Percentiles rank a stretch among this genome's conserved stretches.
phyloP scores from a whole-genome alignment of 2,329 filamentous ascomycete species.

The Verruconis gallopava region DNA sequence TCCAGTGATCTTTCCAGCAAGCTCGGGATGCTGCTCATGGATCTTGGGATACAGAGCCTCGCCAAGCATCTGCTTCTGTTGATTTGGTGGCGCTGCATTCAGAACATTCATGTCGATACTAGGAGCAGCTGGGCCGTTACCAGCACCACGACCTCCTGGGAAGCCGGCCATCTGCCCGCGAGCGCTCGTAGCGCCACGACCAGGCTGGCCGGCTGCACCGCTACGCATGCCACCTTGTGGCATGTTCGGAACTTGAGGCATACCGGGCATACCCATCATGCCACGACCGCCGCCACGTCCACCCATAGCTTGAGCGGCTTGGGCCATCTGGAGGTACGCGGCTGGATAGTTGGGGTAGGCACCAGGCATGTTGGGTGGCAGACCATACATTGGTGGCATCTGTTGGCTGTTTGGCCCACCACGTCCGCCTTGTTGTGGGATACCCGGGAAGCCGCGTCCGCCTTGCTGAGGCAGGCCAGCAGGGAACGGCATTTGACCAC shows the following conservation, averaged over 20 bases:
- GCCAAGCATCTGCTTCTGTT: slow-evolving; percentile 98
- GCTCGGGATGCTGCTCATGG: slow-evolving; percentile 79
- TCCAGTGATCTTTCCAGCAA: slow-evolving; percentile 98
- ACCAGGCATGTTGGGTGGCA: slow-evolving; percentile 52
- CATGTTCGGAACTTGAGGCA: slow-evolving; percentile 49
- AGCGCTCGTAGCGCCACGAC: slow-evolving; percentile 15
- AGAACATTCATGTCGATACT: slow-evolving; percentile 41
- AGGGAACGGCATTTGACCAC: slow-evolving; percentile 50
- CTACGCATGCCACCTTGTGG: slow-evolving; percentile 27
- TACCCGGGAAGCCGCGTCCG: slow-evolving; percentile 74
- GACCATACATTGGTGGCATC: slow-evolving; percentile 72
- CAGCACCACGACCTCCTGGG: slow-evolving; percentile 8
- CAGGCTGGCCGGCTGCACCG: slow-evolving; percentile 27
- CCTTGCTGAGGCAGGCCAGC: slow-evolving; percentile 57
- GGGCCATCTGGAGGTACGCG: slow-evolving; percentile 63
- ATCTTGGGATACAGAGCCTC: slow-evolving; percentile 99
- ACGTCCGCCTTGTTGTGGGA: slow-evolving; percentile 78
- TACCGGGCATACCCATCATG: slow-evolving; percentile 36
- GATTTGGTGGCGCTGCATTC: slow-evolving; percentile 44
- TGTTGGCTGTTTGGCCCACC: slow-evolving; percentile 72
- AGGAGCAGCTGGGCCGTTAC: slow-evolving; percentile 11
- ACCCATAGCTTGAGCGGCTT: slow-evolving; percentile 53
- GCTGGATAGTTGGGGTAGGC: slow-evolving; percentile 57
- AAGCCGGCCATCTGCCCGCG: slow-evolving; percentile 10
- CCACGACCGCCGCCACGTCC: slow-evolving; percentile 51